phyloP scores from a whole-genome alignment of 805 yeast species.

The Jamesozyma lodderae region DNA sequence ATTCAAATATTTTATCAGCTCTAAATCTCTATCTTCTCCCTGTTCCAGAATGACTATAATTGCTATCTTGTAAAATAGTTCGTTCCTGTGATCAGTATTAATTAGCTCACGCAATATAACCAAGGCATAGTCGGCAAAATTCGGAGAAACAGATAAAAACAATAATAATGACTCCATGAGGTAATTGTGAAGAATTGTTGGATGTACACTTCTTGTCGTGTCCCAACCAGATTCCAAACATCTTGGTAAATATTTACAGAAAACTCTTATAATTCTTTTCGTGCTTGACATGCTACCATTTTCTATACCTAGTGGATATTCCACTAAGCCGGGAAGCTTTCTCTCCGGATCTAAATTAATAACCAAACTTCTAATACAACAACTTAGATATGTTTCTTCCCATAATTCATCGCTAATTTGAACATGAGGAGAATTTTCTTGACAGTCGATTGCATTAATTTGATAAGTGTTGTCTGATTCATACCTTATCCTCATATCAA shows the following conservation, averaged over 20 bases:
- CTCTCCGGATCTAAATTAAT: conserved; percentile 45
- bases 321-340: conserved; percentile 52
- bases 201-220: conserved; percentile 24
- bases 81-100: conserved; percentile 14
- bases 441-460: conserved; percentile 25
- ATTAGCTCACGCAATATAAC: conserved; percentile 12
- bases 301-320: conserved; percentile 35
- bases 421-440: conserved; percentile 25
- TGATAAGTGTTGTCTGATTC: conserved; percentile 28
- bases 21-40: conserved; percentile 17
- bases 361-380: conserved; percentile 45
- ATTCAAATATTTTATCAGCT: conserved; percentile 16
- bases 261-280: conserved; percentile 29
- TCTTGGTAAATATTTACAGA: conserved; percentile 39
- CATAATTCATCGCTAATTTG: conserved; percentile 36
- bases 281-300: conserved; percentile 16
- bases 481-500: conserved; percentile 64
- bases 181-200: conserved; percentile 37
- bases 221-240: conserved; percentile 42
- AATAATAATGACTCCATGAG: conserved; percentile 41
- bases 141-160: conserved; percentile 18
- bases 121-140: conserved; percentile 16
- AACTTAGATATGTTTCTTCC: conserved; percentile 54
- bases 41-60: conserved; percentile 19
- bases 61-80: conserved; percentile 20